Conservation (phyloP, 805 yeast species). For the Lipomyces lipofer region DNA sequence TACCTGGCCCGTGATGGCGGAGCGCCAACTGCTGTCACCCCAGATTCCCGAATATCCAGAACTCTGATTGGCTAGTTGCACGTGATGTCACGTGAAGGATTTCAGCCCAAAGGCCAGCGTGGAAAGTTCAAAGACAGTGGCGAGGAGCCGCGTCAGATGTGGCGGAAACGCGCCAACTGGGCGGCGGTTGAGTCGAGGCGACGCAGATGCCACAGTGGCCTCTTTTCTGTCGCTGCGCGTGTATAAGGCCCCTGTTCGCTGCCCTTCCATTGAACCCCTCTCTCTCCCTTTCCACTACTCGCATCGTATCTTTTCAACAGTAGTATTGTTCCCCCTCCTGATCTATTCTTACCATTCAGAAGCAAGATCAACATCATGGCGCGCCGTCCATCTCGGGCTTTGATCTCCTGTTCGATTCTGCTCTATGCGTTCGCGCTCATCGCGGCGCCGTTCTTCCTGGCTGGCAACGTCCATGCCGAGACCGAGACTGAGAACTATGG, state of each 20-base stretch:
- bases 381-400: constrained; percentile 23
- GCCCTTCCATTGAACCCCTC: neutral
- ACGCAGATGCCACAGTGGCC: constrained; percentile 31
- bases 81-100: neutral
- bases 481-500: constrained; percentile 46
- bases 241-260: constrained; percentile 3
- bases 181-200: constrained; percentile 7
- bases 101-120: neutral
- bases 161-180: constrained; percentile 1
- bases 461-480: constrained; percentile 39
- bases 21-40: too few species aligned
- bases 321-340: neutral
- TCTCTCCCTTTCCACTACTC: neutral
- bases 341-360: neutral
- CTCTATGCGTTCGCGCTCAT: constrained; percentile 41
- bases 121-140: neutral
- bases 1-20: too few species aligned
- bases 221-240: constrained; percentile 9
- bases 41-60: too few species aligned
- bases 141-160: neutral
- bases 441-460: constrained; percentile 40
- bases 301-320: neutral
- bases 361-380: constrained; percentile 23
- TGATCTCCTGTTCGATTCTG: constrained; percentile 38
- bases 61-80: neutral